Percentiles rank a stretch among this genome's conserved stretches.
Conservation (phyloP, 805 yeast species). For the Candida dajiaensis region DNA sequence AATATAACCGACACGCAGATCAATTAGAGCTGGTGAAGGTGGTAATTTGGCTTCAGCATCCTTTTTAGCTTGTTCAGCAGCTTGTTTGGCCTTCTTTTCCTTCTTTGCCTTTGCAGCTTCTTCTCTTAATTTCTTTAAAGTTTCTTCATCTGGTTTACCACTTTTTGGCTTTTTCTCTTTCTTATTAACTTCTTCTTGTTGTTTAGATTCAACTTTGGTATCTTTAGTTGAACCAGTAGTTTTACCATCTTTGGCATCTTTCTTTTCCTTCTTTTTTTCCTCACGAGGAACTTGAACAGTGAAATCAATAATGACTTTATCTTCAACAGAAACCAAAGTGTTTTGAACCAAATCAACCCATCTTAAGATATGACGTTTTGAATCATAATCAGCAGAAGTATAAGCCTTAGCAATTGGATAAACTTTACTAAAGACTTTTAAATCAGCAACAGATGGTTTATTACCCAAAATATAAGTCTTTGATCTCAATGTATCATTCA, state of each 20-base stretch:
- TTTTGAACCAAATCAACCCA: conserved; percentile 90
- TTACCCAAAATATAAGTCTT: conserved; percentile 69
- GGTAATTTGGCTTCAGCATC: conserved; percentile 58
- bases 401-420: conserved; percentile 55
- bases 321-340: conserved; percentile 45
- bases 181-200: too few relatives aligned
- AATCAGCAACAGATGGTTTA: conserved; percentile 64
- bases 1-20: conserved; percentile 92
- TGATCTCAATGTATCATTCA: conserved; percentile 65
- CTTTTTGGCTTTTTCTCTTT: conserved; percentile 39
- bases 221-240: conserved; percentile 16
- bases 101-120: conserved; percentile 58
- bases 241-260: conserved; percentile 31
- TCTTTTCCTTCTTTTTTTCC: conserved; percentile 50
- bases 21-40: conserved; percentile 79
- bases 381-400: conserved; percentile 47
- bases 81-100: conserved; percentile 50
- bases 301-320: conserved; percentile 50
- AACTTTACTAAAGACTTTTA: conserved; percentile 58
- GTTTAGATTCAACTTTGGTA: conserved; percentile 26
- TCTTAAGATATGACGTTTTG: conserved; percentile 79
- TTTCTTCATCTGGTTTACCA: conserved; percentile 45
- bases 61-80: conserved; percentile 32
- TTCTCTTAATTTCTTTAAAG: conserved; percentile 40
- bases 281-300: conserved; percentile 70